Conservation (phyloP, 768 basidiomycete genomes). For the Mrakia frigida region DNA sequence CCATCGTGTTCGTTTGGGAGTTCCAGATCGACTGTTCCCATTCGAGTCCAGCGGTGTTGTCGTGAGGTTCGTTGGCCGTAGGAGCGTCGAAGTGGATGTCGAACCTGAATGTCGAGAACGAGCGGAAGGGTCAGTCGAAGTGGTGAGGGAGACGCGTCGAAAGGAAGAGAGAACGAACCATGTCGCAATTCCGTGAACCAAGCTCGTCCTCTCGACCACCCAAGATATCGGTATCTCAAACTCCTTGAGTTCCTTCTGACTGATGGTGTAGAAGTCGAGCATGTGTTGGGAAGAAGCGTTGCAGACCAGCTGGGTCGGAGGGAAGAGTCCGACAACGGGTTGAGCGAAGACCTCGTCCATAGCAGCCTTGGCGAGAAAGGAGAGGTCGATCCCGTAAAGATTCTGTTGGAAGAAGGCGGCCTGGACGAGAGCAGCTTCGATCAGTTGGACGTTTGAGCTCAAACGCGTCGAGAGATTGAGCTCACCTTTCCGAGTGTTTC, state of each 20-base stretch:
- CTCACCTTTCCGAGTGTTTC: constrained; percentile 31
- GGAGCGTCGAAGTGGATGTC: constrained; percentile 31
- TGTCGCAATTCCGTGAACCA: constrained; percentile 16
- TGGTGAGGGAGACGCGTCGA: background rate
- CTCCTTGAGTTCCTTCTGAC: constrained; percentile 18
- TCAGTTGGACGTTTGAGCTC: background rate
- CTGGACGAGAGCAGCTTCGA: background rate
- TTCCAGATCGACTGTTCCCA: constrained; percentile 30
- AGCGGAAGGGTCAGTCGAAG: background rate
- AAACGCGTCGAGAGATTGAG: background rate
- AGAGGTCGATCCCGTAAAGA: constrained; percentile 31
- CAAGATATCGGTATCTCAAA: constrained; percentile 30
- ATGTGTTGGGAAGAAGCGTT: constrained; percentile 8
- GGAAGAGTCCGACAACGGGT: constrained; percentile 32
- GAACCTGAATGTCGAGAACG: constrained; percentile 16
- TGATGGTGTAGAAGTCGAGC: constrained; percentile 29
- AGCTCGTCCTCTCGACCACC: constrained; percentile 28
- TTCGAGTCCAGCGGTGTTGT: background rate
- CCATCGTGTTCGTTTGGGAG: background rate
- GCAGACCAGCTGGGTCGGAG: constrained; percentile 22
- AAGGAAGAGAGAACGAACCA: background rate
- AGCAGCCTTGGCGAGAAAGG: constrained; percentile 12
- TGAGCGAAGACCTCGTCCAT: constrained; percentile 26
- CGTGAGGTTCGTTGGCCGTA: background rate
- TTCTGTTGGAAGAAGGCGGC: constrained; percentile 27